Conservation (phyloP, 1,139 yeast genomes). For the Taphrina wiesneri region DNA sequence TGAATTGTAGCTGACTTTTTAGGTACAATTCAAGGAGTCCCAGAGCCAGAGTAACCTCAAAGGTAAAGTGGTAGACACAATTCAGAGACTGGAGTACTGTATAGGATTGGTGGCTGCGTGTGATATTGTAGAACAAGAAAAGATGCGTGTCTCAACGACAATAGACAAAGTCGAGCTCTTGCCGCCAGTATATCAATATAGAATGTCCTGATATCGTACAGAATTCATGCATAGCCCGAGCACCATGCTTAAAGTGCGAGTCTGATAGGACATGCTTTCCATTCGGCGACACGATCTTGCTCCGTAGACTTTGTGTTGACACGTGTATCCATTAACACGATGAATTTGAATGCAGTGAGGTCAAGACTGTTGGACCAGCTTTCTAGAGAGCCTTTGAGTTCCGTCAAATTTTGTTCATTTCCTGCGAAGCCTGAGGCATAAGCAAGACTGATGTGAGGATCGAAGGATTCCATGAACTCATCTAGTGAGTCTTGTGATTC, state of each 20-base stretch:
- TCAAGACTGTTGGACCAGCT: neutral
- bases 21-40: constrained; percentile 1
- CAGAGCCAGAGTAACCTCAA: neutral
- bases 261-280: constrained; percentile 23
- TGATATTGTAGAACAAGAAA: neutral
- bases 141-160: neutral
- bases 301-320: neutral
- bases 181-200: constrained; percentile 5
- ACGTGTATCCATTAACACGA: constrained; percentile 28
- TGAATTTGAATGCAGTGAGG: constrained; percentile 1
- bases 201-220: neutral
- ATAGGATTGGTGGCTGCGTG: neutral
- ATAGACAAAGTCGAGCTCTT: neutral
- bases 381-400: neutral
- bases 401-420: neutral
- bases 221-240: neutral
- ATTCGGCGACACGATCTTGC: neutral
- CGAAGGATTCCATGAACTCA: constrained; percentile 18
- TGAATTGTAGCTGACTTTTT: neutral
- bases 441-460: constrained; percentile 31
- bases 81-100: constrained; percentile 13
- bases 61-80: constrained; percentile 13
- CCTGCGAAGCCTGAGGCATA: constrained; percentile 14
- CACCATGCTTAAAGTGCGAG: constrained; percentile 2
- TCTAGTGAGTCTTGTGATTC: constrained; percentile 8